Base-by-base conservation (phyloP, 495 filamentous ascomycete genomes). In the Aspergillus hancockii region DNA sequence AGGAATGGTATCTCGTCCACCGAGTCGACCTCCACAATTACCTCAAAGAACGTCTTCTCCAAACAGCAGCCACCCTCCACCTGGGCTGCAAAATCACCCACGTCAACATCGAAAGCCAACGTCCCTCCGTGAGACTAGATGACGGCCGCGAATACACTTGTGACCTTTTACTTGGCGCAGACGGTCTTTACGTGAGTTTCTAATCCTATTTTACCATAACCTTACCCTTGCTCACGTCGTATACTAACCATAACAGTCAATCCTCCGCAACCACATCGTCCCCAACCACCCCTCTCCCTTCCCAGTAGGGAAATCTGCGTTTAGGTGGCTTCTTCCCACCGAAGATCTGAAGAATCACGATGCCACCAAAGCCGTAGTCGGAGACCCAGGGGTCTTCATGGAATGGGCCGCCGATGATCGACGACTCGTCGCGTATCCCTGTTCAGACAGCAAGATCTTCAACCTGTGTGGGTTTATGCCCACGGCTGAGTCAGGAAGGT, bases 101-200 rank as follows among this genome's bases (percentile, higher is more conserved):
- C n/a, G 80, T 84, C 55, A 74, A 84, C 56, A 65, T 76, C 21
- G 52, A 65, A 0, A 59, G 52, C 4, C 61, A 69, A 13, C 79
- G 72, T 46, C 68, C 72, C 0, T 67, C 55, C 2, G 77, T 81
- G 31, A 64, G 77, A 0, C 75, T 81, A 0, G 74, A 81, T 22
- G 71, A 82, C 38, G 83, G 81, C 12, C 73, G 78, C 43, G 66
- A 32, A 1, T 81, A 74, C 62, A 73, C 79, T 43, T 82, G 81
- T 6, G 82, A 88, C 65, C 54, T 86, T 0, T 72, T 87, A 5
- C 77, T 88, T 51, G 84, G 83, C 3, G 84, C 85, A 3, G 85
- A 88, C 69, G 85, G 83, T 14, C 72, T 86, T 1, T 64, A 72
- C 46, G 69, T 73, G 62, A 25, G 62, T 21, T 1, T 49, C 41